Conservation (phyloP, 768 basidiomycete species). For the Solioccasus polychromus region DNA sequence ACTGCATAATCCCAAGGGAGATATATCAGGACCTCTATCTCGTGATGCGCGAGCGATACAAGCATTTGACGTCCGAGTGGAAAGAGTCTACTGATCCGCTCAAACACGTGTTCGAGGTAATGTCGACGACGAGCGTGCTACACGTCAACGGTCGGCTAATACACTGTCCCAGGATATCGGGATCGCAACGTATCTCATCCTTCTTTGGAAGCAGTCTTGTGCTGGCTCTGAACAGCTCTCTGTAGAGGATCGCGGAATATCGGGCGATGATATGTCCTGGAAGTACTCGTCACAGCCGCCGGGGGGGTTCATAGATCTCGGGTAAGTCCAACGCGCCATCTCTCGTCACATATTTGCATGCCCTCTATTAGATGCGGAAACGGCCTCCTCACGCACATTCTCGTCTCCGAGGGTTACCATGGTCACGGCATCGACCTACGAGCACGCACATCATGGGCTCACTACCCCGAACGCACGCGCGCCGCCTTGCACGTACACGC, state of each 20-base stretch:
- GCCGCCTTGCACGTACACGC: conserved; percentile 61
- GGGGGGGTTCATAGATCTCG: conserved; percentile 87
- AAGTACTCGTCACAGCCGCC: conserved; percentile 73
- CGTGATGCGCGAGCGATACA: conserved; percentile 80
- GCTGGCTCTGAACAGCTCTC: not conserved
- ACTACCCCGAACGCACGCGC: conserved; percentile 67
- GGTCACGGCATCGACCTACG: conserved; percentile 88
- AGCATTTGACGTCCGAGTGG: conserved; percentile 73
- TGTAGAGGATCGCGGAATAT: not conserved
- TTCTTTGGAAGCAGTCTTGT: conserved; percentile 84
- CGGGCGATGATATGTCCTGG: conserved; percentile 46
- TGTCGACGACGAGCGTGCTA: not conserved
- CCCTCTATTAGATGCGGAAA: conserved; percentile 72
- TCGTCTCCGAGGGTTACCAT: conserved; percentile 76
- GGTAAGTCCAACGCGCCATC: conserved; percentile 41
- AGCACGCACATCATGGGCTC: conserved; percentile 77
- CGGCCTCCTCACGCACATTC: conserved; percentile 87
- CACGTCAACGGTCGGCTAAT: not conserved
- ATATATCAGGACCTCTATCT: conserved; percentile 90
- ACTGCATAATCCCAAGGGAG: conserved; percentile 72
- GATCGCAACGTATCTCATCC: conserved; percentile 89
- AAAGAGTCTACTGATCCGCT: conserved; percentile 79
- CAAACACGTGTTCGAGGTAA: conserved; percentile 88
- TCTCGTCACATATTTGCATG: not conserved
- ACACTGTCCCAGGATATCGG: conserved; percentile 71